Base-by-base conservation (phyloP, 768 basidiomycete species). In the Termitomyces sp. region DNA sequence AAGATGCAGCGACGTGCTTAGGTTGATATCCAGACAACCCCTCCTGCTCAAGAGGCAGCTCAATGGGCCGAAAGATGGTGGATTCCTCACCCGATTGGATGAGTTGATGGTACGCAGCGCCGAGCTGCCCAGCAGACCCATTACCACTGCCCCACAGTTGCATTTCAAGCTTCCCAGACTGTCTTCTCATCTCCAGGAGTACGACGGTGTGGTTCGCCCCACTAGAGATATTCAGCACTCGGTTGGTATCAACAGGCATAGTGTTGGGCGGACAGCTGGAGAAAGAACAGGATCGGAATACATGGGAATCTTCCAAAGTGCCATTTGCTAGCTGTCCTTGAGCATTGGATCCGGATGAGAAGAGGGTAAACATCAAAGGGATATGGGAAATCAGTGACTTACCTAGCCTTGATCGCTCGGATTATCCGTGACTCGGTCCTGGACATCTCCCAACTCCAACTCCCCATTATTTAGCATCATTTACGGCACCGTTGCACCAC, bases 171-270 rank as follows among this genome's bases (percentile, higher is more conserved):
- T 17, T 31, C 12, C 64, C 67, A 40, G 58, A 50, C 21, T 46
- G 38, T 12, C 66, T 68, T n/a, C 60, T 57, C 8, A 51, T 29
- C 56, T 75, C 73, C n/a, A 90, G 67, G 12, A 96, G 77, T 7
- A 85, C 67, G 0, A 96, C 68, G 0, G 93, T 87, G 65, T 96
- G 94, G 60, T 91, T 92, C 2, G 90, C 87, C 1, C 94, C 89
- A 46, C 80, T 81, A 1, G 81, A 82, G 60, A 96, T 67, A 21
- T 83, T 69, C 8, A 79, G 14, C 23, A 93, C 68, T 44, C 63
- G 53, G 16, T 57, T 48, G 9, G 70, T 66, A 23, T 65, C 61
- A 17, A 53, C 21, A n/a, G 78, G 76, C 21, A 78, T 59, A 16
- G 57, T 57, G 31, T 65, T 63, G 12, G 65, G 66, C 11, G 66